Evolutionary conservation across 805 yeast genomes (phyloP), one percentile per base, ranked within the genome.

Genomic region (Wickerhamiella vanderwaltii): DNA sequence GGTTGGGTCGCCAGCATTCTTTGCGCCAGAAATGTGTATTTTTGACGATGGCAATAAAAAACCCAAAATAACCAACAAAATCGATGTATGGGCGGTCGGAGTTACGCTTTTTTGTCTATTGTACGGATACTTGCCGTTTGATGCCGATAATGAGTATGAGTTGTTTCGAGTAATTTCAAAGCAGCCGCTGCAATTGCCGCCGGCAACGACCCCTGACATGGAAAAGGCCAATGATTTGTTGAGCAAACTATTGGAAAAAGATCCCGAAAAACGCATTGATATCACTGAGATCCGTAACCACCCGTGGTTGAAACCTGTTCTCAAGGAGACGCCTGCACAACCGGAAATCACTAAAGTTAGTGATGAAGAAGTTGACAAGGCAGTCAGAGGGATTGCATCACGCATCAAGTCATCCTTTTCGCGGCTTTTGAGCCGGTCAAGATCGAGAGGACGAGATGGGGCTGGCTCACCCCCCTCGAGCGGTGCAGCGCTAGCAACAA

Each of bases 1-100:
- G 0, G 97, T 94, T 0, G 98, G 97, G 4, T 88, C 97, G 0
- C 97, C 97, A 1, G 96, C 95, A 0, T 88, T 88, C 59, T 79
- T 86, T 54, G 94, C 97, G 0, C 95, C 95, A 0, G 99, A 91
- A 57, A 67, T 87, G 35, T 87, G 95, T 56, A 77, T 82, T 1
- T 73, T 71, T 43, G 68, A 67, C 7, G 52, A 48, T 9, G 46
- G 51, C 43, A 32, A 20, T 43, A 25, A 29, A 23, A 29, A 36
- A 32, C 36, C 42, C 35, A 29, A 41, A 37, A 79, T 88, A 31
- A 79, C 83, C 41, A 69, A 77, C 56, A 85, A 82, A 59, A 82
- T 91, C 43, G 98, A 91, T 62, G 80, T 88, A n/a, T 91, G 98
- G 98, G 94, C 98, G 0, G 61, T 86, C 16, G 98, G 98, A 9